Percentiles rank a stretch among this genome's conserved stretches.
phyloP scores from a whole-genome alignment of 2,329 filamentous ascomycete genomes.

The Fusarium anthophilum region DNA sequence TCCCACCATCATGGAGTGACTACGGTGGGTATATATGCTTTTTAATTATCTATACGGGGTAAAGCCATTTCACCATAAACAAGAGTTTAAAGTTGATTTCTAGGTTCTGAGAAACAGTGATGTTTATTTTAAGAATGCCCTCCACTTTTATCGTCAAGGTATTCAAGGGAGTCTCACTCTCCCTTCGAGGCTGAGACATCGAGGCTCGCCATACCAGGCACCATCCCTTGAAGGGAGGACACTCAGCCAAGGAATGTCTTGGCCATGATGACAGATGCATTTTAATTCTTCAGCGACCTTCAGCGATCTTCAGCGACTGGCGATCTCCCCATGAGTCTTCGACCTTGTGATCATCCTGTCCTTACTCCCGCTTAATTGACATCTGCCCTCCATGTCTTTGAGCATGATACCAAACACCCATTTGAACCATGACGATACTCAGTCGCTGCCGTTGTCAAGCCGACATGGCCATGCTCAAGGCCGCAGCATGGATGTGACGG shows the following conservation, averaged over 20 bases:
- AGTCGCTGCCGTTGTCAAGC: neutral
- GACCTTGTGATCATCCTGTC: neutral
- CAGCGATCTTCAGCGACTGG: neutral
- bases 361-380: neutral
- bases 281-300: neutral
- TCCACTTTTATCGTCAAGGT: neutral
- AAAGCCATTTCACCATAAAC: neutral
- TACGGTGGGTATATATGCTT: neutral
- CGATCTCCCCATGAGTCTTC: neutral
- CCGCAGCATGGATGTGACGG: constrained; percentile 16
- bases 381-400: constrained; percentile 2
- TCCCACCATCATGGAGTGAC: neutral
- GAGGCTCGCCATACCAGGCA: neutral
- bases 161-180: neutral
- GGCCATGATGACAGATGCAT: neutral
- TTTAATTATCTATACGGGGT: neutral
- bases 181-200: neutral
- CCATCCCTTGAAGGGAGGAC: constrained; percentile 6
- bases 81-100: neutral
- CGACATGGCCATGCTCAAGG: neutral
- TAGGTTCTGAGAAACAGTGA: neutral
- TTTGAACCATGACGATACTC: neutral
- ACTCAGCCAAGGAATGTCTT: neutral
- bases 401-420: neutral
- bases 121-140: neutral